Base-by-base conservation (phyloP, 1,284 basidiomycete species). In the Heterobasidion irregulare region DNA sequence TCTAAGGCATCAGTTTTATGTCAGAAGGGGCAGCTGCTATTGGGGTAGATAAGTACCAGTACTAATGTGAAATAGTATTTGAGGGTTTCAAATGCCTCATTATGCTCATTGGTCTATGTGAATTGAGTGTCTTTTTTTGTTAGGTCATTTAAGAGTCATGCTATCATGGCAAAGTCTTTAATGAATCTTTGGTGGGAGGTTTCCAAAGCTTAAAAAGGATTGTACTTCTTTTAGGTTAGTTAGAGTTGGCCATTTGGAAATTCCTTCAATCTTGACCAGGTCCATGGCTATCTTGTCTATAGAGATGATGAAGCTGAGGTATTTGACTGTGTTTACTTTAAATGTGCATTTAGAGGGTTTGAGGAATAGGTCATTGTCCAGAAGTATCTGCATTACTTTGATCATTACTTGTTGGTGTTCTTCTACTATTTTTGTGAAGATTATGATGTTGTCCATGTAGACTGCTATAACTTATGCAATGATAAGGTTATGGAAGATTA, bases 11-110 rank as follows among this genome's bases (percentile, higher is more conserved):
- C 57, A 10, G 50, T 35, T 49, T 64, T 38, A 58, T 8, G 71
- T 19, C 15, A 16, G 16, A 49, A 55, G 57, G 7, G n/a, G n/a
- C 47, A 48, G 43, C 54, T 55, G 38, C 43, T 53, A 8, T 50
- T 19, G 16, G 43, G 55, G 26, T 51, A 51, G 44, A 10, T 26
- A 1, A 53, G 16, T 0, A 56, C 43, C 8, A 53, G 56, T 8
- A n/a, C 12, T 0, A 33, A 47, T 6, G 44, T 56, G 2, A 59
- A 55, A 16, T 33, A 13, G 3, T 48, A 4, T 16, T 71, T 70
- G 19, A 72, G 64, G 0, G 3, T 18, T 0, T 67, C 47, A 57
- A 75, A 75, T 1, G 69, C 68, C 5, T 8, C 50, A 32, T 50
- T 47, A 33, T 47, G 54, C 13, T 56, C 61, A 19, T 56, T 64